phyloP scores from a whole-genome alignment of 176 grass and related monocot genomes.

The Zea mays region DNA sequence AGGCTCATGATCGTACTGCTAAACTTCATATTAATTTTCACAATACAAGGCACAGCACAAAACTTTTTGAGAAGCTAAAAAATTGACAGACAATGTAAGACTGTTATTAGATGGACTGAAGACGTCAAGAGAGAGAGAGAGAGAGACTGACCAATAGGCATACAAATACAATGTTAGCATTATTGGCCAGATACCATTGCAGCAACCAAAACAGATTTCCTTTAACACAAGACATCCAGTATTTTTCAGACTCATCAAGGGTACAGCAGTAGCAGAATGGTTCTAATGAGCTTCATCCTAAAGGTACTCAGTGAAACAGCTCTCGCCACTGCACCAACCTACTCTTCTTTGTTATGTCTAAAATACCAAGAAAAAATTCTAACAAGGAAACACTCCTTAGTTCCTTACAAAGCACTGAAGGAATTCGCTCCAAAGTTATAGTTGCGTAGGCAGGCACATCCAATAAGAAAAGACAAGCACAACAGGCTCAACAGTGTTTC shows the following conservation, averaged over 20 bases:
- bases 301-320: too few relatives aligned
- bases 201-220: slow-evolving; percentile 26
- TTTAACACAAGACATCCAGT: slow-evolving; percentile 12
- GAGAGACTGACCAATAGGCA: background rate
- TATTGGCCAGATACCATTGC: background rate
- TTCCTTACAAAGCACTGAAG: slow-evolving; percentile 13
- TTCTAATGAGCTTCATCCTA: slow-evolving; percentile 1
- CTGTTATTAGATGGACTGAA: slow-evolving; percentile 11
- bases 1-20: background rate
- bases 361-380: slow-evolving; percentile 30
- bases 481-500: slow-evolving; percentile 15
- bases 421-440: slow-evolving; percentile 6
- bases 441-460: background rate
- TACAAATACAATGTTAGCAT: background rate
- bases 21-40: slow-evolving; percentile 11
- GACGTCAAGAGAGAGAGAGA: too few relatives aligned
- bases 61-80: slow-evolving; percentile 12
- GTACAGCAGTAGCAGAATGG: slow-evolving; percentile 9
- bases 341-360: too few relatives aligned
- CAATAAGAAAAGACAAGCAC: too few relatives aligned
- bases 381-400: slow-evolving; percentile 22
- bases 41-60: slow-evolving; percentile 9
- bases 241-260: slow-evolving; percentile 4
- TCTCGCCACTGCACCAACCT: too few relatives aligned
- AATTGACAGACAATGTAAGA: background rate